These are phyloP conservation scores for Ceratocystis eucalypticola DNA, from an alignment of 2,329 filamentous ascomycete genomes.

Conservation along the genomic window DNA sequence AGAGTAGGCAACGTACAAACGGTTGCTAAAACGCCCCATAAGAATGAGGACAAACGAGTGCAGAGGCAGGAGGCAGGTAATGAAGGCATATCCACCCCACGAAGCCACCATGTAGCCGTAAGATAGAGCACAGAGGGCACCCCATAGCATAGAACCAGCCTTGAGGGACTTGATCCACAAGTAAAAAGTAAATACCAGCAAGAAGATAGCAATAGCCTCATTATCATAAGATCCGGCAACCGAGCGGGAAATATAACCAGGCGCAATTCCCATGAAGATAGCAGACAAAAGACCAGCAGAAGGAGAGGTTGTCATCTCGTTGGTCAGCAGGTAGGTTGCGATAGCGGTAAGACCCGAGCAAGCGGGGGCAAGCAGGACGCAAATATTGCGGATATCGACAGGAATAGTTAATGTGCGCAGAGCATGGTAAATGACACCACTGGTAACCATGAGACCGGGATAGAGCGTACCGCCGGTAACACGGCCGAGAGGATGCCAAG, in stretches of 20 bases:
- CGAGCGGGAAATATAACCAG: conserved; percentile 94
- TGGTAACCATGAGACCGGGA: conserved; percentile 97
- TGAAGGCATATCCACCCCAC: conserved; percentile 99
- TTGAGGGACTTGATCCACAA: conserved; percentile 99
- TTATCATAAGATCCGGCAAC: conserved; percentile 98
- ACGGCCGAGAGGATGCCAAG: conserved; percentile 96
- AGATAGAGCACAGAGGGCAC: conserved; percentile 82
- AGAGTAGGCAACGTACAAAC: conserved; percentile 90
- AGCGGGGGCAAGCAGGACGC: conserved; percentile 84
- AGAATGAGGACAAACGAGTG: conserved; percentile 87
- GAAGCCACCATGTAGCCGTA: conserved; percentile 99
- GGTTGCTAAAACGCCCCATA: conserved; percentile 92
- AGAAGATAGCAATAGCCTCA: conserved; percentile 97
- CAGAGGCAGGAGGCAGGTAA: conserved; percentile 89
- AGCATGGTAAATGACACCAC: conserved; percentile 87
- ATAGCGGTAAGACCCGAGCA: conserved; percentile 91
- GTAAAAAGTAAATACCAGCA: conserved; percentile 96
- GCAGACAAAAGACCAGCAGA: conserved; percentile 92
- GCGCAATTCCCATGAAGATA: conserved; percentile 91
- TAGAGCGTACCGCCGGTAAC: conserved; percentile 98
- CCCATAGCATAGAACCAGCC: conserved; percentile 92
- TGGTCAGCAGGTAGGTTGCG: conserved; percentile 86
- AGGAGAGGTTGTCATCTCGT: conserved; percentile 90
- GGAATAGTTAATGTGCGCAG: conserved; percentile 80
- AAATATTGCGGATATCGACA: conserved; percentile 97